Base-by-base conservation (phyloP, 306 rosid species). In the Acacia crassicarpa region DNA sequence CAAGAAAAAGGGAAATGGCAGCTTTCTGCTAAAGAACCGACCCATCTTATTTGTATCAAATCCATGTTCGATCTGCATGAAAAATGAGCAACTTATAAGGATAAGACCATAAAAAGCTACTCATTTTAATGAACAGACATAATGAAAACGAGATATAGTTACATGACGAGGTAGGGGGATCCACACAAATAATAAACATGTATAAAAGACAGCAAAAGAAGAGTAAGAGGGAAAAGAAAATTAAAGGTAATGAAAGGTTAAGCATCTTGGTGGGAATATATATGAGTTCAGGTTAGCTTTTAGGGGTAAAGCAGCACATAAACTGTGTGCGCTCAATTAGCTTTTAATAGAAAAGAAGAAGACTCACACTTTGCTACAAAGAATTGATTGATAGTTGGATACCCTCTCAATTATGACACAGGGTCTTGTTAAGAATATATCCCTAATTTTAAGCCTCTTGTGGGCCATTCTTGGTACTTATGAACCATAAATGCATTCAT, bases 201-300 rank as follows among this genome's bases (percentile, higher is more conserved):
- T 4, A 61, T 23, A 23, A 46, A 77, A 9, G 67, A 40, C 6
- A 14, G n/a, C 1, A 2, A 5, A 25, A 23, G 13, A 12, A n/a
- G 33, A 5, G 4, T 41, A 32, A 40, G 19, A 17, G 38, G 25
- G 13, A 77, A 51, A 19, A 51, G 58, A 51, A 17, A 19, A 48
- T 4, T 12, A 53, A 61, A 67, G 67, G 66, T 54, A 51, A 75
- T 22, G 79, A 41, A 83, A 82, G 81, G 66, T 9, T 69, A 66
- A 76, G 85, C 93, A 87, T 89, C 84, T 79, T 63, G 32, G 66
- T 78, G 81, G 54, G 80, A 75, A 79, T 6, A 16, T 76, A 79
- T 6, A 16, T 76, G 67, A 73, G 73, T 79, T 82, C 33, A 41
- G 30, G 73, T 17, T 83, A 62, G 82, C 89, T 84, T 84, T 89